Evolutionary conservation across 2,329 filamentous ascomycete genomes (phyloP).

Genomic region (Fusarium albosuccineum): DNA sequence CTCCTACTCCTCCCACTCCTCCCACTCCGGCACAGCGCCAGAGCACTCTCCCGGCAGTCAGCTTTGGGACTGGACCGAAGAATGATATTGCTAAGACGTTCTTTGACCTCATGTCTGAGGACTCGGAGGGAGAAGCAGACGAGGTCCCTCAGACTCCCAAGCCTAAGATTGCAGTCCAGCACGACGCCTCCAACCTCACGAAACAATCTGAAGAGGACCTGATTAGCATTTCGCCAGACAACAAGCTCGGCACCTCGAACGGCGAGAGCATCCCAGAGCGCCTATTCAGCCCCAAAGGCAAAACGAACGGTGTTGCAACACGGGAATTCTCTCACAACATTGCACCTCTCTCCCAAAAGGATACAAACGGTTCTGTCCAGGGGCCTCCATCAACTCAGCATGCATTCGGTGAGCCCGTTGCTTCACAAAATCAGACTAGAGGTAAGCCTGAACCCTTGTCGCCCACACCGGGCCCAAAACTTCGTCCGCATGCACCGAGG

Average conservation of each 20-base stretch:
- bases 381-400: neutral
- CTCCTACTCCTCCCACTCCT: too few species aligned
- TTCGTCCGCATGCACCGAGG: constrained; percentile 38
- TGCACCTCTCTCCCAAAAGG: neutral
- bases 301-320: neutral
- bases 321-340: constrained; percentile 1
- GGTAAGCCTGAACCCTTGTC: constrained; percentile 23
- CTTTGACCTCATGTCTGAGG: constrained; percentile 29
- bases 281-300: neutral
- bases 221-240: constrained; percentile 12
- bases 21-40: neutral
- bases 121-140: constrained; percentile 10
- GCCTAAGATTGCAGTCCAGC: neutral
- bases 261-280: constrained; percentile 4
- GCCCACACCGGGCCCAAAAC: neutral
- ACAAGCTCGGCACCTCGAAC: neutral
- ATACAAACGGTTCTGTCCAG: neutral
- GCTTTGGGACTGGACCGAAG: neutral
- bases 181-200: neutral
- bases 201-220: constrained; percentile 24
- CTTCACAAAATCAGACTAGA: constrained; percentile 5
- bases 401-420: neutral
- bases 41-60: neutral
- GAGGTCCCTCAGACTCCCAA: neutral
- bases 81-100: constrained; percentile 37